Evolutionary conservation across 345 rosid species (phyloP).

Genomic region (Combretum micranthum): DNA sequence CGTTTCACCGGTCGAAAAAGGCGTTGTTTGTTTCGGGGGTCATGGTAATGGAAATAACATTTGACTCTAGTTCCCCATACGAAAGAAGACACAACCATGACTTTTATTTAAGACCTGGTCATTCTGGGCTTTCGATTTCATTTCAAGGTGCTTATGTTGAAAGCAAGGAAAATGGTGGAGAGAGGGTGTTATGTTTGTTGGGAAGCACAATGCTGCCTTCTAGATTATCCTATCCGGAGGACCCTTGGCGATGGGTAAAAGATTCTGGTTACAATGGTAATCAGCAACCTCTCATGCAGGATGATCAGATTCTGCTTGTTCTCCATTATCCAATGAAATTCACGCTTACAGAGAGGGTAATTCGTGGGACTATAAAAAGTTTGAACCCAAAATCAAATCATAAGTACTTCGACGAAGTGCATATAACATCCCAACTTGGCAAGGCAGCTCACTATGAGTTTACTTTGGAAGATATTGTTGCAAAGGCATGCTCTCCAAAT

Average conservation of each 20-base stretch:
- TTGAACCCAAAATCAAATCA: conserved; percentile 49
- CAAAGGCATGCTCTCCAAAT: conserved; percentile 66
- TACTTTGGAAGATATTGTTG: conserved; percentile 37
- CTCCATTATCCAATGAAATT: conserved; percentile 52
- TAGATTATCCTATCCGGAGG: conserved; percentile 42
- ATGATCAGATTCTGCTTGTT: conserved; percentile 63
- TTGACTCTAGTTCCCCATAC: conserved; percentile 33
- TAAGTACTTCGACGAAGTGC: conserved; percentile 61
- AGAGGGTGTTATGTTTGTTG: conserved; percentile 65
- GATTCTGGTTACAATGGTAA: conserved; percentile 23
- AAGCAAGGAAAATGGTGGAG: conserved; percentile 46
- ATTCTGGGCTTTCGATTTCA: conserved; percentile 46
- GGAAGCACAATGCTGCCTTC: conserved; percentile 84
- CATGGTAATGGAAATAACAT: conserved; percentile 45
- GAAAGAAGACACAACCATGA: conserved; percentile 29
- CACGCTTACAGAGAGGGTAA: conserved; percentile 42
- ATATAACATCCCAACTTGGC: conserved; percentile 51
- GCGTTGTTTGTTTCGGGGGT: conserved; percentile 47
- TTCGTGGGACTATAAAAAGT: conserved; percentile 61
- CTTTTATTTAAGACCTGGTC: conserved; percentile 66
- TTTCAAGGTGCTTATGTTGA: conserved; percentile 67
- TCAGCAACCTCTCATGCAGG: conserved; percentile 64
- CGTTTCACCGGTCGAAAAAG: conserved; percentile 36
- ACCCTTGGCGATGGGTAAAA: conserved; percentile 85
- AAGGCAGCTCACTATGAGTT: conserved; percentile 44